Percentiles rank a stretch among this genome's conserved stretches.
phyloP scores from a whole-genome alignment of 768 basidiomycete species.

The Lyophyllum semitale region DNA sequence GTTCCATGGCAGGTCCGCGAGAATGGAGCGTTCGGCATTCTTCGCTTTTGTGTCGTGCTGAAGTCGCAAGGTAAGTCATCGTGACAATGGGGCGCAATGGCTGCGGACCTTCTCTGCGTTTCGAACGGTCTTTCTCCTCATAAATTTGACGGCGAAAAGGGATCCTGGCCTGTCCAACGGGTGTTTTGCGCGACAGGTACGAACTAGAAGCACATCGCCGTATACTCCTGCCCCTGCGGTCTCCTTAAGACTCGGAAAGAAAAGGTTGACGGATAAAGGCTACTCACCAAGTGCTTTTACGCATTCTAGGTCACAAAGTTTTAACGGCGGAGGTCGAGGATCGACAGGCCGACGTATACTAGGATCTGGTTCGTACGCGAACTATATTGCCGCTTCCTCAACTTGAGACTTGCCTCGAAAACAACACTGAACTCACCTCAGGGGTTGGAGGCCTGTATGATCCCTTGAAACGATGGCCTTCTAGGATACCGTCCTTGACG shows the following conservation, averaged over 20 bases:
- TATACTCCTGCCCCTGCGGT: conserved; percentile 40
- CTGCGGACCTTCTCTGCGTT: conserved; percentile 20
- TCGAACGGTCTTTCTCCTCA: conserved; percentile 34
- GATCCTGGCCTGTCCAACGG: conserved; percentile 34
- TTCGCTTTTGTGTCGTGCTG: conserved; percentile 30
- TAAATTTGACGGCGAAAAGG: conserved; percentile 51
- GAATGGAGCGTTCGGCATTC: conserved; percentile 41
- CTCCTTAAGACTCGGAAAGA: conserved; percentile 1
- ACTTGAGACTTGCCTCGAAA: neutral
- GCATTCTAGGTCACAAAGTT: conserved; percentile 42
- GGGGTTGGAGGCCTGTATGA: neutral
- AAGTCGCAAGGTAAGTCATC: neutral
- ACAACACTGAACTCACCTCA: neutral
- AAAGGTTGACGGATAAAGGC: neutral
- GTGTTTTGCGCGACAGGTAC: conserved; percentile 27
- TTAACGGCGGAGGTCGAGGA: conserved; percentile 37
- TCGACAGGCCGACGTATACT: conserved; percentile 26
- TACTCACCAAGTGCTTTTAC: conserved; percentile 39
- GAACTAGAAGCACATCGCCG: conserved; percentile 45
- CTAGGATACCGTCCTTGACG: neutral
- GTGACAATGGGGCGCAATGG: neutral
- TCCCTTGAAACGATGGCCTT: neutral
- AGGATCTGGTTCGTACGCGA: conserved; percentile 4
- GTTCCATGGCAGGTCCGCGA: conserved; percentile 50
- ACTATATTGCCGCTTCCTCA: neutral